Evolutionary conservation across 2,329 filamentous ascomycete genomes (phyloP).

Genomic region (Alternaria solani): DNA sequence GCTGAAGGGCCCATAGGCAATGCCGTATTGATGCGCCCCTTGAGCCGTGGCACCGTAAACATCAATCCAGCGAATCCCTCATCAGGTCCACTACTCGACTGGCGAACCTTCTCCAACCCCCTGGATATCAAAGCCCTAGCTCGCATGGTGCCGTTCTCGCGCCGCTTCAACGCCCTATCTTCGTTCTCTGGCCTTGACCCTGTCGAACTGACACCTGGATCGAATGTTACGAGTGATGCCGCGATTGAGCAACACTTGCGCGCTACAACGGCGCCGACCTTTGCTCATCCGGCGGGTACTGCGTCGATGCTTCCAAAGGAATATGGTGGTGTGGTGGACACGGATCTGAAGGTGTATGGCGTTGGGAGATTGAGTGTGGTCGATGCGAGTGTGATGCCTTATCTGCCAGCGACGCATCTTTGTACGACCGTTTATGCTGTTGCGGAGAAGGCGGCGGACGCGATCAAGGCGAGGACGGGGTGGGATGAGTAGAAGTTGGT

Average conservation of each 20-base stretch:
- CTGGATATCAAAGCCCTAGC: constrained; percentile 39
- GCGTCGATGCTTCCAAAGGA: constrained; percentile 18
- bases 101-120: constrained; percentile 40
- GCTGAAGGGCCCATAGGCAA: constrained; percentile 12
- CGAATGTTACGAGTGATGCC: constrained; percentile 20
- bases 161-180: constrained; percentile 24
- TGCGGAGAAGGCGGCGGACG: constrained; percentile 10
- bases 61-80: constrained; percentile 41
- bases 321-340: constrained; percentile 32
- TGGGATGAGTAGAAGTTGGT: background rate
- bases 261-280: constrained; percentile 5
- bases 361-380: constrained; percentile 17
- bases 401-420: constrained; percentile 16
- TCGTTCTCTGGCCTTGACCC: constrained; percentile 22
- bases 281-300: constrained; percentile 29
- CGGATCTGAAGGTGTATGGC: constrained; percentile 31
- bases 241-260: background rate
- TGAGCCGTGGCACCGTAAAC: constrained; percentile 38
- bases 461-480: background rate
- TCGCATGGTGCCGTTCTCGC: constrained; percentile 36
- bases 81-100: constrained; percentile 21
- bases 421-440: constrained; percentile 35
- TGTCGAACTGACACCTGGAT: constrained; percentile 25
- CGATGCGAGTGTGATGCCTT: constrained; percentile 1
- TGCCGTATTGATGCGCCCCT: constrained; percentile 10